phyloP scores from a whole-genome alignment of 345 rosid species.

The Eucalyptus brandiana region DNA sequence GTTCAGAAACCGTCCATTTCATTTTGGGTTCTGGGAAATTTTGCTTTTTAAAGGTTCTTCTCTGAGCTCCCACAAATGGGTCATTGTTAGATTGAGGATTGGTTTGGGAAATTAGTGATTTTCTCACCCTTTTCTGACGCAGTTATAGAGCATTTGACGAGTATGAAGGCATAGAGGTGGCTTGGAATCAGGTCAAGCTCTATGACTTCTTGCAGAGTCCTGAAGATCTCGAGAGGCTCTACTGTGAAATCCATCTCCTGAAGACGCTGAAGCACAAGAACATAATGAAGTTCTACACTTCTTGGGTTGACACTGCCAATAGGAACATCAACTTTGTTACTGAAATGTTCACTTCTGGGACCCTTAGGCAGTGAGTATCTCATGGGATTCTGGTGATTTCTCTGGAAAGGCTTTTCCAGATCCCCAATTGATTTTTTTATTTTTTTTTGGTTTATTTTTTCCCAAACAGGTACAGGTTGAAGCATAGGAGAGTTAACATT shows the following conservation, averaged over 20 bases:
- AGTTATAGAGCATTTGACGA: slow-evolving; percentile 95
- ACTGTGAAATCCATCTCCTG: slow-evolving; percentile 90
- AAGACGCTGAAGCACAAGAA: slow-evolving; percentile 82
- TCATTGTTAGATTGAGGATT: slow-evolving; percentile 6
- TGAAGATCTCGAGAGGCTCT: slow-evolving; percentile 89
- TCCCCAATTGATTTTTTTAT: neutral
- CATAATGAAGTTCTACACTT: slow-evolving; percentile 86
- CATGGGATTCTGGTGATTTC: neutral
- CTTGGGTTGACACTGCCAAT: slow-evolving; percentile 83
- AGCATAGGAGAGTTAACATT: slow-evolving; percentile 80
- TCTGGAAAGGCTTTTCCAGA: neutral
- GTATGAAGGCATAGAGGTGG: slow-evolving; percentile 90
- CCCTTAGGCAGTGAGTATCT: slow-evolving; percentile 69
- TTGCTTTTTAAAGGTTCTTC: neutral
- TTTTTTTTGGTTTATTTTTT: neutral
- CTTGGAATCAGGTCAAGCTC: slow-evolving; percentile 99
- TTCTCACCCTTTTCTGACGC: slow-evolving; percentile 18
- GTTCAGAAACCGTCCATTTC: neutral
- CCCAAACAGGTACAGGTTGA: slow-evolving; percentile 48
- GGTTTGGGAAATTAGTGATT: slow-evolving; percentile 2
- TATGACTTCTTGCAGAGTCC: slow-evolving; percentile 87
- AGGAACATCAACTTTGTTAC: slow-evolving; percentile 89
- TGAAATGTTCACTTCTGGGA: slow-evolving; percentile 96
- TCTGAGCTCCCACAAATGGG: slow-evolving; percentile 1
- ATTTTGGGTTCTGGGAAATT: neutral